Evolutionary conservation across 768 basidiomycete genomes (phyloP).

Genomic region (Leccinellum luteum): DNA sequence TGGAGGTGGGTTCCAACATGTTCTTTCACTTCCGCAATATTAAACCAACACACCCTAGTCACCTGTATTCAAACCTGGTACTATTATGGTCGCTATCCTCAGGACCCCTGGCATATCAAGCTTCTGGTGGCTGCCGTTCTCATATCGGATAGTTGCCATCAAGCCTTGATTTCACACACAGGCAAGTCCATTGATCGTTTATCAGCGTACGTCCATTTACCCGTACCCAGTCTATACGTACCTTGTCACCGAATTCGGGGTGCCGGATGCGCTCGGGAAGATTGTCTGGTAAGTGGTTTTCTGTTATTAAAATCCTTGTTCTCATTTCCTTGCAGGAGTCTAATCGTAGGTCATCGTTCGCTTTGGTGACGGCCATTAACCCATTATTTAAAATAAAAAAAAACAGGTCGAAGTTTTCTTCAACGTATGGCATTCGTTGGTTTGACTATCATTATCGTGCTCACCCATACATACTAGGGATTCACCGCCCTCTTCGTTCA

Average conservation of each 20-base stretch:
- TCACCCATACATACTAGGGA: slow-evolving; percentile 23
- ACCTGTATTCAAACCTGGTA: slow-evolving; percentile 58
- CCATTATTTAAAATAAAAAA: not conserved
- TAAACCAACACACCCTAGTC: slow-evolving; percentile 34
- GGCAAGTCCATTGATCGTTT: slow-evolving; percentile 29
- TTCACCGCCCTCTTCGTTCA: slow-evolving; percentile 58
- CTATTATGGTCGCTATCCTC: slow-evolving; percentile 49
- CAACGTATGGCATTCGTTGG: slow-evolving; percentile 34
- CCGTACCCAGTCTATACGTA: slow-evolving; percentile 45
- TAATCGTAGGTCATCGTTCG: slow-evolving; percentile 17
- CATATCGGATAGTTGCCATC: slow-evolving; percentile 54
- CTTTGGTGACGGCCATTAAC: not conserved
- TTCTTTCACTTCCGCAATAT: slow-evolving; percentile 2
- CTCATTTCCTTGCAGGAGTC: slow-evolving; percentile 21
- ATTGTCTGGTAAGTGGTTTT: slow-evolving; percentile 43
- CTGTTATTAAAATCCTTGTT: not conserved
- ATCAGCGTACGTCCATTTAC: not conserved
- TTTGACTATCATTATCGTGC: not conserved
- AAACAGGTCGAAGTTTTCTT: slow-evolving; percentile 55
- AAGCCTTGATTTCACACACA: slow-evolving; percentile 54
- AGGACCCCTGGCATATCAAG: slow-evolving; percentile 52
- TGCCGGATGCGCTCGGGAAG: slow-evolving; percentile 23
- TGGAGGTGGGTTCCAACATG: slow-evolving; percentile 39
- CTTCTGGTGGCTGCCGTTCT: slow-evolving; percentile 49
- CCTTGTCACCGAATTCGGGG: slow-evolving; percentile 40